These are phyloP conservation scores for Onygena corvina DNA, from an alignment of 2,329 filamentous ascomycete species.

Conservation along the genomic window DNA sequence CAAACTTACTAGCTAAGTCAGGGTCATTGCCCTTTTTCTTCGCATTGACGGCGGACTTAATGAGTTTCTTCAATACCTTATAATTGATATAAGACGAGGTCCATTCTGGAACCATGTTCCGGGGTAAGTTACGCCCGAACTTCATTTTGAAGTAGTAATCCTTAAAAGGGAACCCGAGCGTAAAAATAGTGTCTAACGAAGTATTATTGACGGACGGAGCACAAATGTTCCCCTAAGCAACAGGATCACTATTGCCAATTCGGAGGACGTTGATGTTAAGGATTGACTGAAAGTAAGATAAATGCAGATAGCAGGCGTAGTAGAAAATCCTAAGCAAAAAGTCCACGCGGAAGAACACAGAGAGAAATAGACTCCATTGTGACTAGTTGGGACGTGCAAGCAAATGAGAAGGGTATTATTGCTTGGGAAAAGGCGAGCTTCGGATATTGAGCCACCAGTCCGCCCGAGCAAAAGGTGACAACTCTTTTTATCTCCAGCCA, in stretches of 20 bases:
- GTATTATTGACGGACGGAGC: too few species aligned
- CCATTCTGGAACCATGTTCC: constrained; percentile 42
- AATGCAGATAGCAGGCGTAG: not conserved
- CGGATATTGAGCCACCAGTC: too few species aligned
- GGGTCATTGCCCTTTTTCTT: constrained; percentile 59
- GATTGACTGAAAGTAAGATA: too few species aligned
- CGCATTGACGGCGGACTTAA: constrained; percentile 61
- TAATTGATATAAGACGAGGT: constrained; percentile 41
- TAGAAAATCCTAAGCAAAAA: not conserved
- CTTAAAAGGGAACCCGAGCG: too few species aligned
- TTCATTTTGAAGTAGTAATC: constrained; percentile 30
- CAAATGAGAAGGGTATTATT: not conserved
- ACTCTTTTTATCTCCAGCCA: too few species aligned
- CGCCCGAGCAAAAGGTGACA: too few species aligned
- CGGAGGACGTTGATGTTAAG: too few species aligned
- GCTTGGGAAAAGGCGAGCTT: too few species aligned
- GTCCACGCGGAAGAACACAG: not conserved
- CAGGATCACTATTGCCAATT: too few species aligned
- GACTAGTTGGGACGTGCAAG: not conserved
- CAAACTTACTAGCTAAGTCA: constrained; percentile 74
- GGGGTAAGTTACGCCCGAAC: constrained; percentile 39
- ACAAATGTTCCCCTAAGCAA: too few species aligned
- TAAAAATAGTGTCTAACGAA: too few species aligned
- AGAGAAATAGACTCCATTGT: not conserved
- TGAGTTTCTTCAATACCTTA: constrained; percentile 70